phyloP scores from a whole-genome alignment of 768 basidiomycete genomes.

The Suillus clintonianus region DNA sequence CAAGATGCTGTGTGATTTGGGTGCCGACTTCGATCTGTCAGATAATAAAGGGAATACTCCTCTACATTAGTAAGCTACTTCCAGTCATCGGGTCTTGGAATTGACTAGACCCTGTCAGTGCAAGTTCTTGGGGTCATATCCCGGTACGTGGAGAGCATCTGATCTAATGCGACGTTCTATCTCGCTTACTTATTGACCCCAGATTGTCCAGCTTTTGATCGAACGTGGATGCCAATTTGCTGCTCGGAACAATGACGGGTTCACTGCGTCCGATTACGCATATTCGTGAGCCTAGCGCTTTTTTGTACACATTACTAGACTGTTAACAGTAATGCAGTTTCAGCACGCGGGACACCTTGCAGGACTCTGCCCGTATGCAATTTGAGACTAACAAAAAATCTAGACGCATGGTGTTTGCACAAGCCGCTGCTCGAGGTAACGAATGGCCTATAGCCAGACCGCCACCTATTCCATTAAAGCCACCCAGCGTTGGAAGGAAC shows the following conservation, averaged over 20 bases:
- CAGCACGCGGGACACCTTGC: conserved; percentile 73
- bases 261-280: conserved; percentile 91
- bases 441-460: conserved; percentile 55
- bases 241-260: conserved; percentile 87
- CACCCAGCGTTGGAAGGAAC: conserved; percentile 36
- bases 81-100: conserved; percentile 4
- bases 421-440: conserved; percentile 66
- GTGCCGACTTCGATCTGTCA: conserved; percentile 85
- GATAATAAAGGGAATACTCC: conserved; percentile 93
- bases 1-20: conserved; percentile 89
- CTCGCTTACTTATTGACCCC: conserved; percentile 15
- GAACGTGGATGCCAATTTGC: conserved; percentile 85
- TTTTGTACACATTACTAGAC: neutral
- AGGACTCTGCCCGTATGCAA: conserved; percentile 77
- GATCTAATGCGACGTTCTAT: conserved; percentile 4
- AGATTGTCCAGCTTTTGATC: conserved; percentile 85
- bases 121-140: conserved; percentile 86
- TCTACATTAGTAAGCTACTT: conserved; percentile 78
- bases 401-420: conserved; percentile 69
- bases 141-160: conserved; percentile 48
- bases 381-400: conserved; percentile 80
- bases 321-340: conserved; percentile 43
- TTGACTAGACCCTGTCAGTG: conserved; percentile 45
- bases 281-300: conserved; percentile 41
- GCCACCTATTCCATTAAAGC: conserved; percentile 48